phyloP scores from a whole-genome alignment of 495 filamentous ascomycete genomes.

The Penicillium flavigenum region DNA sequence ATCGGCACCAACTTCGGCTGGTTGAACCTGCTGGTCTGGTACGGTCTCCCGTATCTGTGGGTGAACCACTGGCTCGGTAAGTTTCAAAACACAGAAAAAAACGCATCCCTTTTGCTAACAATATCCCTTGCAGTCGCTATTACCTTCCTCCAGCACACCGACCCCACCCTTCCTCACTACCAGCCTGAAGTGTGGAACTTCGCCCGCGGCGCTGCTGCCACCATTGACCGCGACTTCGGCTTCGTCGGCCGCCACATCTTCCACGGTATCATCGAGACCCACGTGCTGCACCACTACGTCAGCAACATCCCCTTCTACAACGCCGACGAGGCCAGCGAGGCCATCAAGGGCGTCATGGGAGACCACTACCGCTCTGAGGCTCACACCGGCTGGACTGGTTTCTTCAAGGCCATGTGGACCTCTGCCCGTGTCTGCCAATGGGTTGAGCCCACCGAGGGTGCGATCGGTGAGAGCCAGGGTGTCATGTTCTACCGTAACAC shows the following conservation, averaged over 20 bases:
- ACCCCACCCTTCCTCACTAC: constrained; percentile 59
- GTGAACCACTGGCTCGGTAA: constrained; percentile 89
- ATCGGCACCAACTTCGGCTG: constrained; percentile 74
- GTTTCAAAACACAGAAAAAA: constrained; percentile 14
- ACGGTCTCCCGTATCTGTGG: constrained; percentile 92
- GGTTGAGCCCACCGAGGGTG: constrained; percentile 65
- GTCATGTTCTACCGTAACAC: constrained; percentile 61
- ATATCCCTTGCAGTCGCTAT: constrained; percentile 49
- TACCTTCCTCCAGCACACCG: constrained; percentile 62
- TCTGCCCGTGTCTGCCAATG: constrained; percentile 54
- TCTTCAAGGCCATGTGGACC: constrained; percentile 56
- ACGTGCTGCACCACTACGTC: constrained; percentile 61
- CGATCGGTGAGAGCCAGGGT: constrained; percentile 51
- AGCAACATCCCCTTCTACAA: constrained; percentile 63
- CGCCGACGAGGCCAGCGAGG: constrained; percentile 60
- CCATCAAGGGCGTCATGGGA: constrained; percentile 58
- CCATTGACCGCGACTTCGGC: constrained; percentile 61
- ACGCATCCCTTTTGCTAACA: constrained; percentile 4
- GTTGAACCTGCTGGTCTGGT: constrained; percentile 87
- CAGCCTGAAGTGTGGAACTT: constrained; percentile 56
- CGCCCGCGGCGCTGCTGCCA: constrained; percentile 56
- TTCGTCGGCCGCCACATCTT: constrained; percentile 58
- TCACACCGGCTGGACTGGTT: constrained; percentile 51
- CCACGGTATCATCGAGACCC: constrained; percentile 63
- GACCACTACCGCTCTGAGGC: constrained; percentile 55